Base-by-base conservation (phyloP, 176 grass and related monocot genomes). In the Rhynchospora pubera region DNA sequence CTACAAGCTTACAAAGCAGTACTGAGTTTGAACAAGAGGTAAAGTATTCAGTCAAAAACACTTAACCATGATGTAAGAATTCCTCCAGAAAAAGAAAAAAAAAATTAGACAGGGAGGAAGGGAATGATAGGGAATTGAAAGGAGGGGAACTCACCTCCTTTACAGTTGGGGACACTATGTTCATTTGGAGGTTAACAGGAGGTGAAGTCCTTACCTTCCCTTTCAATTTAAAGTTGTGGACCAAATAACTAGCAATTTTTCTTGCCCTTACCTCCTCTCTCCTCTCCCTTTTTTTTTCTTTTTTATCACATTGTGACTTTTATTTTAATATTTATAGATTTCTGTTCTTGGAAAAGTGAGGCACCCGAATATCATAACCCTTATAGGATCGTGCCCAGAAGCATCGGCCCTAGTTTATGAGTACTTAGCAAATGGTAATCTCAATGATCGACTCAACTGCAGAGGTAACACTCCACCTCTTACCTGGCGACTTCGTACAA, bases 351-450 rank as follows among this genome's bases (percentile, higher is more conserved):
- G 86, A 81, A 90, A 87, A 84, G 84, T 79, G 69, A 90, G 86
- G 81, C 91, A 93, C 39, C 91, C 88, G 23, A 89, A 93, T 72
- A 84, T 93, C 65, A 81, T 90, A 30, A 86, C 82, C 42, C 91
- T 90, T 65, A 85, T 93, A 58, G 91, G 88, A 81, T 22, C 88
- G 62, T 93, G 91, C n/a, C 43, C 56, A 30, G 85, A 88, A 84
- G 83, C 46, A 18, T 79, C 65, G 10, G 69, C 80, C 47, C 86
- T 92, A 57, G 74, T 92, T n/a, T 88, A 90, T 45, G 85, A 88
- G 63, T 90, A 84, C 56, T 84, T 90, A 61, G 65, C 83, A 7
- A 88, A 88, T 67, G 91, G 91, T 84, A 90, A 86, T 60, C 77
- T 93, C 56, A 86, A 93, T 79, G 91, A 93, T 19, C 80, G 60